phyloP scores from a whole-genome alignment of 148 eudicot genomes.

The Fagopyrum esculentum region DNA sequence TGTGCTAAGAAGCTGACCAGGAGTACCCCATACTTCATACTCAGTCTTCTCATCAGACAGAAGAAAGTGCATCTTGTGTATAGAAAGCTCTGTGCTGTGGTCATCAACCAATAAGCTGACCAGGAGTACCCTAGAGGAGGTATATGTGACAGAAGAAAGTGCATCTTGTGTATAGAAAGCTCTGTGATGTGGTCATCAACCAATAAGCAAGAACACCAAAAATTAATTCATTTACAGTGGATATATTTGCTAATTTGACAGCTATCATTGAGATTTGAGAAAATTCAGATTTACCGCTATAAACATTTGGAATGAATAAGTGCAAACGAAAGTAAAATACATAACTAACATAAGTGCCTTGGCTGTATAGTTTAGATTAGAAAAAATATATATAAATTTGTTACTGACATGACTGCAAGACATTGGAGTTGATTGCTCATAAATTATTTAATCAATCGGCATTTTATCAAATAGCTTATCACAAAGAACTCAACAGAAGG shows the following conservation, averaged over 20 bases:
- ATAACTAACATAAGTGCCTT: neutral
- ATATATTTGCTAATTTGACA: neutral
- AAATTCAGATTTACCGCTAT: neutral
- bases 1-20: slow-evolving; percentile 34
- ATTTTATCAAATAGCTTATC: too few species aligned
- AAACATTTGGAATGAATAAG: neutral
- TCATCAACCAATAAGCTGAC: too few species aligned
- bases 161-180: slow-evolving; percentile 45
- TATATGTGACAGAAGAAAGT: slow-evolving; percentile 48
- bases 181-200: slow-evolving; percentile 38
- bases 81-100: too few species aligned
- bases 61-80: too few species aligned
- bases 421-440: too few species aligned
- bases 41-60: slow-evolving; percentile 32
- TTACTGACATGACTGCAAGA: too few species aligned
- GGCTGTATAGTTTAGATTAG: neutral
- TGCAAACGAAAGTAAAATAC: neutral
- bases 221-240: slow-evolving; percentile 13
- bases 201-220: slow-evolving; percentile 1
- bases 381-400: neutral
- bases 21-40: slow-evolving; percentile 55
- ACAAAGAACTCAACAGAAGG: too few species aligned
- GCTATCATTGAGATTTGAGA: neutral
- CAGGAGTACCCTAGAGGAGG: slow-evolving; percentile 62
- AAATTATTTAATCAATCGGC: too few species aligned